A percentile compares a stretch with the other conserved stretches of the same genome.
Evolutionary conservation across 768 basidiomycete genomes (phyloP).

Genomic region (Pleurotus tuoliensis): DNA sequence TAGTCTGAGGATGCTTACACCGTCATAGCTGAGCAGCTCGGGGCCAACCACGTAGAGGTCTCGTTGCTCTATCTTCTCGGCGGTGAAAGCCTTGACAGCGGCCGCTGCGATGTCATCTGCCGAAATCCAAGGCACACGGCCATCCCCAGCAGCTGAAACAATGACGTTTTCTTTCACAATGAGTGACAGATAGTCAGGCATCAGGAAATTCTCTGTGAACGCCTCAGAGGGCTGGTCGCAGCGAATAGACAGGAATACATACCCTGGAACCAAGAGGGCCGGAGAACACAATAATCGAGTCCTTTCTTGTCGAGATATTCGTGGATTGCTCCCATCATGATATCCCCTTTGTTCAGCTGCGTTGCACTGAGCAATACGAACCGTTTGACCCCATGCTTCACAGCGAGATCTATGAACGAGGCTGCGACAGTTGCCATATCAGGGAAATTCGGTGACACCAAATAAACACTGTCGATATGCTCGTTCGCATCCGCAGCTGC

Average conservation of each 20-base stretch:
- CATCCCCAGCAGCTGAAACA: conserved; percentile 22
- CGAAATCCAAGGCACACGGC: conserved; percentile 24
- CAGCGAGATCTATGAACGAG: conserved; percentile 28
- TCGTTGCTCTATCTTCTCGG: conserved; percentile 18
- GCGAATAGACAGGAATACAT: background rate
- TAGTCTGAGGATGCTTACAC: conserved; percentile 16
- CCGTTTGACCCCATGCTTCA: conserved; percentile 28
- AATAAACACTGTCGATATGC: conserved; percentile 27
- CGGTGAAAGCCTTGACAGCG: conserved; percentile 24
- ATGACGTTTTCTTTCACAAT: conserved; percentile 23
- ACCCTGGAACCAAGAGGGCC: conserved; percentile 38
- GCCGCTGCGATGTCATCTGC: conserved; percentile 29
- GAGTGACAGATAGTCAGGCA: conserved; percentile 8
- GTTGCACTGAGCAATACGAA: conserved; percentile 28
- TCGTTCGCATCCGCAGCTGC: conserved; percentile 10
- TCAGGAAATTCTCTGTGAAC: conserved; percentile 28
- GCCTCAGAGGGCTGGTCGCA: background rate
- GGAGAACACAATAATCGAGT: conserved; percentile 28
- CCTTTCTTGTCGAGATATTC: conserved; percentile 27
- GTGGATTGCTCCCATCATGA: conserved; percentile 26
- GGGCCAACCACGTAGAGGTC: conserved; percentile 30
- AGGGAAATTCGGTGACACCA: conserved; percentile 20
- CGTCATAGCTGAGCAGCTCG: conserved; percentile 24
- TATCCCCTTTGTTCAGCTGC: conserved; percentile 18
- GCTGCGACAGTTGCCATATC: conserved; percentile 18